Conservation (phyloP, 768 basidiomycete species). For the Mycena chlorophos region DNA sequence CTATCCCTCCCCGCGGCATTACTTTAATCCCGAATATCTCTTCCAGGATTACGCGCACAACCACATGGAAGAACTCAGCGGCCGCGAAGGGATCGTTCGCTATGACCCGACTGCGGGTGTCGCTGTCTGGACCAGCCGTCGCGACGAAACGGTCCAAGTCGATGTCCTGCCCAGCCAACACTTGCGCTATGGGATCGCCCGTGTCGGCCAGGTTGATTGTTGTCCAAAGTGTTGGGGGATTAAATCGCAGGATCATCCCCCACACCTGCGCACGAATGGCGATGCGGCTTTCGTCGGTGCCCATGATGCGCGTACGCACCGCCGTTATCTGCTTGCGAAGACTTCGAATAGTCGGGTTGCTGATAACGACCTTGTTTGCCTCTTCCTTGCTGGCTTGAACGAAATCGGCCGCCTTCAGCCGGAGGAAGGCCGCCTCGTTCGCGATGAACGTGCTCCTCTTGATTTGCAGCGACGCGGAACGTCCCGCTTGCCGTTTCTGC, state of each 20-base stretch:
- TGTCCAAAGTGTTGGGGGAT: slow-evolving; percentile 41
- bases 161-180: slow-evolving; percentile 44
- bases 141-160: slow-evolving; percentile 39
- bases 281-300: slow-evolving; percentile 34
- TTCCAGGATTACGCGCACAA: slow-evolving; percentile 33
- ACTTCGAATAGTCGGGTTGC: slow-evolving; percentile 27
- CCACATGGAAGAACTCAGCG: slow-evolving; percentile 41
- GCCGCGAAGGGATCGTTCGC: slow-evolving; percentile 42
- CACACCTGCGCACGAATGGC: slow-evolving; percentile 36
- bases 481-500: background rate
- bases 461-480: background rate
- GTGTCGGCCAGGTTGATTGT: slow-evolving; percentile 45
- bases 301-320: slow-evolving; percentile 25
- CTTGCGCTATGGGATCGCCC: slow-evolving; percentile 45
- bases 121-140: slow-evolving; percentile 25
- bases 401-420: background rate
- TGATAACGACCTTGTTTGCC: slow-evolving; percentile 13
- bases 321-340: slow-evolving; percentile 30
- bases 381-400: slow-evolving; percentile 36
- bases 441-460: background rate
- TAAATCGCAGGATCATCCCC: slow-evolving; percentile 30
- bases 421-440: background rate
- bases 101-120: slow-evolving; percentile 27
- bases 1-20: slow-evolving; percentile 4
- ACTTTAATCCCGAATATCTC: slow-evolving; percentile 34